phyloP scores from a whole-genome alignment of 768 basidiomycete species.

The Mycena olivaceomarginata region DNA sequence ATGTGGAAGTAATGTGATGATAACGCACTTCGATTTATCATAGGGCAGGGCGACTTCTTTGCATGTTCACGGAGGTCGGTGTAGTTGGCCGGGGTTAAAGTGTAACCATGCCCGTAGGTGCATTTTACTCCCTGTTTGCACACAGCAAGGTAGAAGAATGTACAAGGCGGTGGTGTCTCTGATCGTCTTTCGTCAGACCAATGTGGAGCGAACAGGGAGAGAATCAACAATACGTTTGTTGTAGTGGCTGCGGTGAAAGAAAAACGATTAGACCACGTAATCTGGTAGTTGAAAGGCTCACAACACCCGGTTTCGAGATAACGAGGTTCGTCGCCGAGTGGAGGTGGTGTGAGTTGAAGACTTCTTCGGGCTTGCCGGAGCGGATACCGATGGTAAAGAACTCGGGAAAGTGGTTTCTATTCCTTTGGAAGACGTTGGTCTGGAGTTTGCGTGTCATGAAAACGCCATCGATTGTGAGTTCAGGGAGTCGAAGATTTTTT shows the following conservation, averaged over 20 bases:
- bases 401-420: conserved; percentile 20
- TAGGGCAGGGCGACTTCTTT: conserved; percentile 62
- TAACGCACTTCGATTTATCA: conserved; percentile 58
- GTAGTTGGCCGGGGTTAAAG: conserved; percentile 57
- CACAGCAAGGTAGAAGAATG: conserved; percentile 62
- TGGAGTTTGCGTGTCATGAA: conserved; percentile 64
- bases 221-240: conserved; percentile 44
- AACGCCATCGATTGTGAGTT: conserved; percentile 59
- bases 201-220: not conserved
- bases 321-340: conserved; percentile 12
- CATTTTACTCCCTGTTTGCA: conserved; percentile 57
- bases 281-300: not conserved
- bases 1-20: not conserved
- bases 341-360: not conserved
- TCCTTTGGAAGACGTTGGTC: conserved; percentile 31
- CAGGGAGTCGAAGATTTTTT: conserved; percentile 58
- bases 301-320: conserved; percentile 35
- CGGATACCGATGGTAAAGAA: conserved; percentile 2
- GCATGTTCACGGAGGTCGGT: conserved; percentile 59
- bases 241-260: conserved; percentile 23
- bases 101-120: conserved; percentile 61
- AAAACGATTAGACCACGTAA: not conserved
- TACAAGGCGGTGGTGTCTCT: conserved; percentile 64
- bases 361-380: conserved; percentile 26
- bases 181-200: not conserved